Evolutionary conservation across 352 stramenopile species (phyloP), one percentile per base, ranked within the genome.

Genomic region (Globisporangium iwayamae): DNA sequence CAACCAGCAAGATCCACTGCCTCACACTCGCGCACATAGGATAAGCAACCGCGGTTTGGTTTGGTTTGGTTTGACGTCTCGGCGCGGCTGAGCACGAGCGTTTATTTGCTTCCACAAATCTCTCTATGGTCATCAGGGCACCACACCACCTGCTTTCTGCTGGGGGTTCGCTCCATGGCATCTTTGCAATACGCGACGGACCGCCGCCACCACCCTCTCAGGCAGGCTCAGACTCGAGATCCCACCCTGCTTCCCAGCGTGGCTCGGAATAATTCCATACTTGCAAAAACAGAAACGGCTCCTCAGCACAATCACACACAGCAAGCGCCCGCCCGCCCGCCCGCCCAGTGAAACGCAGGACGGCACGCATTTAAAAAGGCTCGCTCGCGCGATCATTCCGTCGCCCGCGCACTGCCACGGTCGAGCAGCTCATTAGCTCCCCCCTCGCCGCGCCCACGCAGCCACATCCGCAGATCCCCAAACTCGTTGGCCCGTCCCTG

Each of bases 261-360:
- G 34, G 50, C 50, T 56, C 50, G 50, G 39, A 56, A 56, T 56
- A 56, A 56, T 56, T 56, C 28, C 50, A 41, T 18, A 47, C 41
- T 39, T 39, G 20, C 41, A 20, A 55, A 56, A 56, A 41, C 50
- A 39, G 50, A 56, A 56, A 56, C 50, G 50, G 28, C 28, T 56
- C 50, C 28, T n/a, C 28, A 41, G 13, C 25, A 38, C 34, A 39
- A 10, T 13, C 34, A 39, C 34, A 39, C 34, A 22, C 25, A 56
- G 4, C 46, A 52, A 32, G 4, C 25, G 16, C n/a, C 20, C 46
- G n/a, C 8, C 2, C 14, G n/a, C 8, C 2, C 14, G 11, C 32
- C 22, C 47, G 14, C 10, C 14, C 46, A 9, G 20, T 5, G 7
- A 16, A 22, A 25, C 43, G 43, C 9, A 22, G 18, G n/a, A 22